A percentile compares a stretch with the other conserved stretches of the same genome.
phyloP scores from a whole-genome alignment of 2,329 filamentous ascomycete species.

The Talaromyces sp. region DNA sequence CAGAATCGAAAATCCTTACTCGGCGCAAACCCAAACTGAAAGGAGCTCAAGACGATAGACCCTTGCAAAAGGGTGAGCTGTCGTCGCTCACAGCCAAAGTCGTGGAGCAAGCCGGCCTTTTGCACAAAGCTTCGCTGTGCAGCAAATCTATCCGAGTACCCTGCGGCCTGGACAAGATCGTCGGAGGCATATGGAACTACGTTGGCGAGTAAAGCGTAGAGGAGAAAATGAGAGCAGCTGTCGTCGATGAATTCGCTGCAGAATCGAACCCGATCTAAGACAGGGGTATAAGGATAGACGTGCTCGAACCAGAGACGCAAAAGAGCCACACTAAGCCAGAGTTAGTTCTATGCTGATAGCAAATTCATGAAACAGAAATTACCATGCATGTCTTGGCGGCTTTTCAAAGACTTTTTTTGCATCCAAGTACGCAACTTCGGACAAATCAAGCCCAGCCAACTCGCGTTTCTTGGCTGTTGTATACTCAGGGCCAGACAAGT shows the following conservation, averaged over 20 bases:
- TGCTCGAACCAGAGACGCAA: not conserved
- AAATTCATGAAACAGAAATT: not conserved
- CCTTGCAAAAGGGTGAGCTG: not conserved
- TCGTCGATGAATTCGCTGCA: not conserved
- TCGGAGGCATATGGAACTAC: not conserved
- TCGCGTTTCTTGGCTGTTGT: not conserved
- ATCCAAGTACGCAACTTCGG: not conserved
- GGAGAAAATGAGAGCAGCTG: not conserved
- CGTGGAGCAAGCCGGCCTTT: not conserved
- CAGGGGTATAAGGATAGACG: not conserved
- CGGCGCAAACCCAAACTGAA: not conserved
- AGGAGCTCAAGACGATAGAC: not conserved
- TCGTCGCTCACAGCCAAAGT: not conserved
- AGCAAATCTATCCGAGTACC: not conserved
- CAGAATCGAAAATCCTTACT: not conserved
- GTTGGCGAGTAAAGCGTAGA: not conserved
- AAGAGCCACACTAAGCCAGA: not conserved
- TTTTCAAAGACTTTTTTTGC: not conserved
- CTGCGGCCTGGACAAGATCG: not conserved
- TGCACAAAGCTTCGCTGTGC: not conserved
- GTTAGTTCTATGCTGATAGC: not conserved
- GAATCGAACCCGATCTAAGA: not conserved
- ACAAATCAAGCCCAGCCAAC: not conserved
- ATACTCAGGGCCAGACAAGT: not conserved
- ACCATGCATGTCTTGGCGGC: not conserved